phyloP scores from a whole-genome alignment of 441 rosid species.

The Populus hybrid region DNA sequence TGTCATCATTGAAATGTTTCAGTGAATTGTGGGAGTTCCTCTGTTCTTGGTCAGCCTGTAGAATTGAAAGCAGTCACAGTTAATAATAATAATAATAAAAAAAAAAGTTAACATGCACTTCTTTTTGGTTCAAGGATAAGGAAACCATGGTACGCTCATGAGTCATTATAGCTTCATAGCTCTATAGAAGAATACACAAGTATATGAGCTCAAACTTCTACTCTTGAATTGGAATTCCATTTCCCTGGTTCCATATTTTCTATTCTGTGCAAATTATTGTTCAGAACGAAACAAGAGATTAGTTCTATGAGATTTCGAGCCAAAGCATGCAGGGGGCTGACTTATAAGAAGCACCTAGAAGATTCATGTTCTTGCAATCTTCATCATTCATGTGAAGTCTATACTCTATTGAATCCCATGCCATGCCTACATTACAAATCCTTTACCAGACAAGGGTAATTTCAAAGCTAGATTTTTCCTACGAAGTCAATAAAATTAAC shows the following conservation, averaged over 20 bases:
- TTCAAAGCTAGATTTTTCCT: not conserved
- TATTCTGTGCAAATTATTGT: not conserved
- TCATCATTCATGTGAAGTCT: not conserved
- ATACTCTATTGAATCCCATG: not conserved
- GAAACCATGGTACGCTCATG: not conserved
- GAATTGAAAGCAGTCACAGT: constrained; percentile 9
- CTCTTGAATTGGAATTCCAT: not conserved
- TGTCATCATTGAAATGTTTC: constrained; percentile 61
- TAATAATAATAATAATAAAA: not conserved
- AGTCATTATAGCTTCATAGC: not conserved
- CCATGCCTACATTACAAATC: not conserved
- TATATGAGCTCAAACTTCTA: not conserved
- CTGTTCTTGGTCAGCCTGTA: constrained; percentile 38
- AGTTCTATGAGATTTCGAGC: not conserved
- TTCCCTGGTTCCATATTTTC: not conserved
- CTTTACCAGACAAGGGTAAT: not conserved
- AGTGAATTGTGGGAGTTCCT: constrained; percentile 60
- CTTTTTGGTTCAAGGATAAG: not conserved
- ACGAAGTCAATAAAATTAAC: not conserved
- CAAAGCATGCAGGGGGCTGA: not conserved
- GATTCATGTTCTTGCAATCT: not conserved
- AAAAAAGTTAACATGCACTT: not conserved
- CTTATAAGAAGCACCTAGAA: not conserved
- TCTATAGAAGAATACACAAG: not conserved
- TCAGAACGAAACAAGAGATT: not conserved